These are phyloP conservation scores for Carex pumila DNA, from an alignment of 176 grass and related monocot genomes.

Conservation along the genomic window DNA sequence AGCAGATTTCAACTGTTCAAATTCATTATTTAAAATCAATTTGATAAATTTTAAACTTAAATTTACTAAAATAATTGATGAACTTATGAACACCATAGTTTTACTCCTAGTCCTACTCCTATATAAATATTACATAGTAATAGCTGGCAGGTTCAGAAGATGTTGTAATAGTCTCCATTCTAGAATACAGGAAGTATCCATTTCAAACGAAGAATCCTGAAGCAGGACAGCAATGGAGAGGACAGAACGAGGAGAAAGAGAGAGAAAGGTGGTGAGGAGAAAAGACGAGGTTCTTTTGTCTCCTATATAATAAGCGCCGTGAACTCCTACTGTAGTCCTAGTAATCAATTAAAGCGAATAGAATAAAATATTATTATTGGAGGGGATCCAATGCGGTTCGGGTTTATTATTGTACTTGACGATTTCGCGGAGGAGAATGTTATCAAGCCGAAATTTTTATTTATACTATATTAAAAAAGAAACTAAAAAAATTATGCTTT, in stretches of 20 bases:
- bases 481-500: too few relatives aligned
- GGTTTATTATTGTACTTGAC: background rate
- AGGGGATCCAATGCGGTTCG: background rate
- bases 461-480: too few relatives aligned
- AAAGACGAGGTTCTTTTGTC: constrained; percentile 29
- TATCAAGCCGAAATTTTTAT: too few relatives aligned
- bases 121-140: background rate
- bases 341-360: background rate
- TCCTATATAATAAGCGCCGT: background rate
- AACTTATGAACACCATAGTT: too few relatives aligned
- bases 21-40: too few relatives aligned
- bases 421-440: too few relatives aligned
- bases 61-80: too few relatives aligned
- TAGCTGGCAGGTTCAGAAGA: constrained; percentile 14
- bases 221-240: background rate
- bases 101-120: too few relatives aligned
- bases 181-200: background rate
- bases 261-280: background rate
- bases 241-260: background rate
- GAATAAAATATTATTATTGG: background rate
- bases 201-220: background rate
- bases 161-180: background rate
- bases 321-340: background rate
- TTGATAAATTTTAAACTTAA: too few relatives aligned
- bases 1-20: too few relatives aligned